Evolutionary conservation across 2,329 filamentous ascomycete species (phyloP).

Genomic region (Nemania sp.): DNA sequence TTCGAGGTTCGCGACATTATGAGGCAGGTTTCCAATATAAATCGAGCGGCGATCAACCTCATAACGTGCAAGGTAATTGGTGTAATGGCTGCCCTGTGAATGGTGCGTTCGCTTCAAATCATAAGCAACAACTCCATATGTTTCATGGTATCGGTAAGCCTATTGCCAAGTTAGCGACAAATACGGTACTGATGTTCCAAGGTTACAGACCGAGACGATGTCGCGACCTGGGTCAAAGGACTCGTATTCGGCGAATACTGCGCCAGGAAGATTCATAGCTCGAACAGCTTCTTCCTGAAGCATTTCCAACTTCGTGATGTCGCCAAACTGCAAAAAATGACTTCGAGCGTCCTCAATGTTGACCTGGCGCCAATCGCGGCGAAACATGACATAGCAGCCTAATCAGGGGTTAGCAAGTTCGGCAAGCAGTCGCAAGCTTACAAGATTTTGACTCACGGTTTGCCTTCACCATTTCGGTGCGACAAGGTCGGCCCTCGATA

Average conservation of each 20-base stretch:
- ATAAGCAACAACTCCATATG: constrained; percentile 39
- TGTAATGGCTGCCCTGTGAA: constrained; percentile 34
- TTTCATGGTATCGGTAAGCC: constrained; percentile 42
- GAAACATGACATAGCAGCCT: constrained; percentile 56
- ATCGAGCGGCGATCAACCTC: constrained; percentile 42
- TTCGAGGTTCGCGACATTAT: constrained; percentile 31
- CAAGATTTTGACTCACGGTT: constrained; percentile 50
- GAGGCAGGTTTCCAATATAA: constrained; percentile 40
- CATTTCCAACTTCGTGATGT: constrained; percentile 45
- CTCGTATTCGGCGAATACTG: constrained; percentile 53
- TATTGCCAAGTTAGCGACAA: constrained; percentile 26
- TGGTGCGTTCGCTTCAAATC: constrained; percentile 39
- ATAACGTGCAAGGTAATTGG: constrained; percentile 38
- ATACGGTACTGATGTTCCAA: neutral
- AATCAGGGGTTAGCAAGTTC: constrained; percentile 29
- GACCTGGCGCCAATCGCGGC: constrained; percentile 43
- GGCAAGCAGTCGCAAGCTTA: neutral
- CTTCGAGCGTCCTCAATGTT: constrained; percentile 48
- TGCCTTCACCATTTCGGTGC: constrained; percentile 62
- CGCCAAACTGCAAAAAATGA: constrained; percentile 50
- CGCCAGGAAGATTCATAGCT: constrained; percentile 39
- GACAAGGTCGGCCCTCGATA: constrained; percentile 60
- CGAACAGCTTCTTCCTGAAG: constrained; percentile 42
- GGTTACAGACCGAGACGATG: constrained; percentile 49
- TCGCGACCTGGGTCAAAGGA: constrained; percentile 56